Evolutionary conservation across 1,139 yeast species (phyloP), one percentile per base, ranked within the genome.

Genomic region (Ogataea hybrid): DNA sequence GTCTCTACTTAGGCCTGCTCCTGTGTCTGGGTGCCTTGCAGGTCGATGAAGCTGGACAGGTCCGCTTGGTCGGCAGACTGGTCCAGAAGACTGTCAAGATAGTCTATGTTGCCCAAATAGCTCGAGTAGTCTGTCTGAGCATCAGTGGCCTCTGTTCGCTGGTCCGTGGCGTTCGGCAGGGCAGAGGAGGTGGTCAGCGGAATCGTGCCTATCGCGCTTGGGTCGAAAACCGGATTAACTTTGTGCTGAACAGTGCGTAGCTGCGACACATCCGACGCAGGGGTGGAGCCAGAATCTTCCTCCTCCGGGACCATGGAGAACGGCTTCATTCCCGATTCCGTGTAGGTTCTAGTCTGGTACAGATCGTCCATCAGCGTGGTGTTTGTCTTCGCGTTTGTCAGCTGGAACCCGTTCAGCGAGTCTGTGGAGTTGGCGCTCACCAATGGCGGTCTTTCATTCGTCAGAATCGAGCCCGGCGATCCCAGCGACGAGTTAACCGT

Each of bases 301-400:
- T 41, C 38, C 23, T 42, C 42, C 9, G 35, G 22, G 10, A 28
- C 27, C 23, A 32, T 10, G 2, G 32, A 32, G 12, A 34, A 34
- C 3, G 30, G 37, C 25, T 34, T 34, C 7, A 30, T 10, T 4
- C 22, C 42, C 2, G 47, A 32, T 35, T 55, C 62, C 0, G 62
- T 59, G 25, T 55, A 58, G 1, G 63, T 59, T 35, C 50, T 58
- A 2, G 60, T 58, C 38, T 55, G 63, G 42, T 59, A 58, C 11
- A 58, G 41, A 36, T 59, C 64, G 35, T 57, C 62, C 60, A 58
- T 58, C 16, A 59, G 38, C 1, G 64, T 59, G 6, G 62, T 55
- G 41, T 60, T 59, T 1, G 62, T 58, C 36, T 58, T 59, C 3
- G 58, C 41, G 33, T 59, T 58, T 1, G 62, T 49, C 28, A 61